Conservation (phyloP, 169 alveolate species). For the Eimeria zaria region DNA sequence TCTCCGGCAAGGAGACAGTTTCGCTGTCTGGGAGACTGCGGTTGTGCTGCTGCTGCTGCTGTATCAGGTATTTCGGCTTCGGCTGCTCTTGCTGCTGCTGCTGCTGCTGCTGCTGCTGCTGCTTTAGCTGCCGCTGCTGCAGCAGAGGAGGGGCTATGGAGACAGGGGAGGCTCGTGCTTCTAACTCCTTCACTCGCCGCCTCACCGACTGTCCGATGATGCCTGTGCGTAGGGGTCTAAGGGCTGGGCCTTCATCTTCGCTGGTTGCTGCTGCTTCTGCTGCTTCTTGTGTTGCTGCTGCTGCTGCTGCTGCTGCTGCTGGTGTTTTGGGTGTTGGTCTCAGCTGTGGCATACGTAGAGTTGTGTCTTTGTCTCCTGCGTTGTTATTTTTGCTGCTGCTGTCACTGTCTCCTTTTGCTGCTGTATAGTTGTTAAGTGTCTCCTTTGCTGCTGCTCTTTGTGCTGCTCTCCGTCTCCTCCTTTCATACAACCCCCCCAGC, state of each 20-base stretch:
- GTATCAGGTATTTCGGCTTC: background rate
- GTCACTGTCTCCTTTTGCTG: conserved; percentile 9
- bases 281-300: conserved; percentile 3
- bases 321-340: background rate
- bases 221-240: background rate
- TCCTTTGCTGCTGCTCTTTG: background rate
- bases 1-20: background rate
- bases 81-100: background rate
- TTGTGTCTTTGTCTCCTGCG: background rate
- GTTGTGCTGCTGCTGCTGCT: conserved; percentile 33
- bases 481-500: background rate
- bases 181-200: background rate
- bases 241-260: background rate
- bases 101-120: conserved; percentile 4
- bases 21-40: background rate
- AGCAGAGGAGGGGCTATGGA: background rate
- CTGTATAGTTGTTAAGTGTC: background rate
- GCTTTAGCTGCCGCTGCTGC: conserved; percentile 2
- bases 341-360: background rate
- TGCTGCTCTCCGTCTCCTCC: background rate
- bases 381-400: conserved; percentile 49
- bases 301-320: conserved; percentile 29
- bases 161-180: background rate
- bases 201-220: background rate
- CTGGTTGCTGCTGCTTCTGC: background rate